Conservation (phyloP, 2,329 filamentous ascomycete species). For the Pseudogymnoascus pannorum region DNA sequence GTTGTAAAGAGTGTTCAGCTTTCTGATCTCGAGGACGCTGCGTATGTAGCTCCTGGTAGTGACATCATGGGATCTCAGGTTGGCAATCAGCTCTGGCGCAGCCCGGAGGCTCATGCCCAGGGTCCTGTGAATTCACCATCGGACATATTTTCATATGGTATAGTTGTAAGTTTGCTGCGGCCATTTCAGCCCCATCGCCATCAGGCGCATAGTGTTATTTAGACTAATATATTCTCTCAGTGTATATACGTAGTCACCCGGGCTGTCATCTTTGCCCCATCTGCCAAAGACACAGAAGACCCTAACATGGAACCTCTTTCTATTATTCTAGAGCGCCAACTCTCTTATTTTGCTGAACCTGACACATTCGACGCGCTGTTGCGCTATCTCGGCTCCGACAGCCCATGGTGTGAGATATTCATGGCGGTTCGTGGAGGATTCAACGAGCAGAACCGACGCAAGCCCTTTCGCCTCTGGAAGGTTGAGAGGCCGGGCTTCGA, state of each 20-base stretch:
- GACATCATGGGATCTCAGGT: slow-evolving; percentile 31
- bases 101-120: slow-evolving; percentile 37
- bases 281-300: background rate
- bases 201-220: too few relatives aligned
- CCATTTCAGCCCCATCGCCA: too few relatives aligned
- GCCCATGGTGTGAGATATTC: slow-evolving; percentile 34
- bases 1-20: slow-evolving; percentile 33
- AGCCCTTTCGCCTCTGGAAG: slow-evolving; percentile 28
- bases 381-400: slow-evolving; percentile 33
- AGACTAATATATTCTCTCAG: background rate
- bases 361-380: slow-evolving; percentile 34
- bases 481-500: slow-evolving; percentile 34
- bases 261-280: background rate
- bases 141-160: slow-evolving; percentile 38
- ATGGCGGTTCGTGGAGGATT: slow-evolving; percentile 32
- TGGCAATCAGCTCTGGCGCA: slow-evolving; percentile 40
- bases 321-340: slow-evolving; percentile 36
- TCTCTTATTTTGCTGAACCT: slow-evolving; percentile 40
- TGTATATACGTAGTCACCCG: background rate
- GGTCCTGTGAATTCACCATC: slow-evolving; percentile 33
- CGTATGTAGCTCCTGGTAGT: slow-evolving; percentile 31
- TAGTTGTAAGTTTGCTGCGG: slow-evolving; percentile 31
- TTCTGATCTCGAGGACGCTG: slow-evolving; percentile 36
- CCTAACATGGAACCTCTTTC: slow-evolving; percentile 12
- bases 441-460: slow-evolving; percentile 32